Evolutionary conservation across 2,329 filamentous ascomycete species (phyloP), one percentile per base, ranked within the genome.

Genomic region (Diaporthe velutina): DNA sequence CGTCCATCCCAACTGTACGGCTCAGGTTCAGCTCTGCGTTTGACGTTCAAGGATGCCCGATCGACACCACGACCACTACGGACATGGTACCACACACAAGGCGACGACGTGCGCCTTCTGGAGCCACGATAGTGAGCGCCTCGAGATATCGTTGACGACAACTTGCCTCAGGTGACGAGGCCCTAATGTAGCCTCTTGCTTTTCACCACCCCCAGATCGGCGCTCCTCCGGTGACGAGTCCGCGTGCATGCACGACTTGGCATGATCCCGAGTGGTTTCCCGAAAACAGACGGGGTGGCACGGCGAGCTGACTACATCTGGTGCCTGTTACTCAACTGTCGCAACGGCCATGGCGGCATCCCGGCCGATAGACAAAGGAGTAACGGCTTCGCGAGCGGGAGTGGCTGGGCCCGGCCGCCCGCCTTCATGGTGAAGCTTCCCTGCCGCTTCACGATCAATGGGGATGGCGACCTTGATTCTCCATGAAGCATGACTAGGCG

Each of bases 1-100:
- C 70, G 48, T 72, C 45, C 70, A 72, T 64, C 70, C 70, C 70
- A 61, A 60, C 70, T 64, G 70, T 64, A 52, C 70, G 70, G 70
- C 70, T 72, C 64, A 7, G 22, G 48, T 48, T 68, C 70, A 64
- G 70, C 70, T 72, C 35, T 64, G 70, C 70, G 57, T 72, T 64
- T 72, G 70, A 64, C 70, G 70, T 72, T 42, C 70, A 72, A 61
- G 70, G 57, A 54, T 71, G 54, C 19, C 55, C 6, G 54, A 68
- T 68, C 64, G 64, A 67, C 61, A 33, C n/a, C 45, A 68, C 15
- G 48, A 13, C 30, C 33, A 22, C 42, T 22, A 67, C 17, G 35
- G 45, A 28, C 35, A 40, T 40, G 45, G 33, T 19, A 68, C 45
- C 35, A 54, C 33, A 54, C 45, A 67, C 64, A 67, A 45, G 64